Evolutionary conservation across 1,139 yeast genomes (phyloP), one percentile per base, ranked within the genome.

Genomic region (Nakaseomyces delphensis): DNA sequence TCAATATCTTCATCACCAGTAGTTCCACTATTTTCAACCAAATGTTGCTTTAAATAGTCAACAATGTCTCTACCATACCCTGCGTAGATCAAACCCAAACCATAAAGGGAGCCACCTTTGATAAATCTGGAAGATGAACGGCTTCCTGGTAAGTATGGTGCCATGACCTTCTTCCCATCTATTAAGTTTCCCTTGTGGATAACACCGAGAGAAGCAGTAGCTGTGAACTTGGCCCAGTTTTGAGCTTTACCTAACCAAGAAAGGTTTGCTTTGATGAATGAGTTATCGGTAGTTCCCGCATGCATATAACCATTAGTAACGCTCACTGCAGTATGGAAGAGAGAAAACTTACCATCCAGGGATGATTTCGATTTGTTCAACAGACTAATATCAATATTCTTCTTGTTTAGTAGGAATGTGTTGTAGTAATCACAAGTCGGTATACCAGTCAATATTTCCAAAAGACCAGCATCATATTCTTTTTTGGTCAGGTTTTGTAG

Each of bases 171-270:
- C 62, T 80, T 79, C 45, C 98, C 98, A 61, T 86, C 95, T 1
- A 95, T 76, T 49, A 91, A 73, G 62, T 91, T 89, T 42, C 98
- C 98, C 59, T 83, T 85, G 60, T 91, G 98, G 54, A 91, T 89
- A 27, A 91, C 98, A 61, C 99, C 99, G 47, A 93, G 71, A 11
- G 97, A 96, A 15, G 98, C 98, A 24, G 98, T 91, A 5, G 98
- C 97, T 0, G 95, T 79, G 61, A 91, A 91, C 61, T 91, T 91
- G 7, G 96, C 89, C 99, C 99, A 91, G 65, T 89, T 89, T 41
- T 93, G 82, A 10, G 98, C 97, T 66, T 87, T 86, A 30, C 95
- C 95, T 52, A 91, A 72, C 97, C 97, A 93, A 57, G 91, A 96
- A 54, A 89, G 71, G 59, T 91, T 91, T 40, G 83, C 76, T 62